Percentiles rank a stretch among this genome's conserved stretches.
Evolutionary conservation across 768 basidiomycete species (phyloP).

Genomic region (Tephrocybe sp.): DNA sequence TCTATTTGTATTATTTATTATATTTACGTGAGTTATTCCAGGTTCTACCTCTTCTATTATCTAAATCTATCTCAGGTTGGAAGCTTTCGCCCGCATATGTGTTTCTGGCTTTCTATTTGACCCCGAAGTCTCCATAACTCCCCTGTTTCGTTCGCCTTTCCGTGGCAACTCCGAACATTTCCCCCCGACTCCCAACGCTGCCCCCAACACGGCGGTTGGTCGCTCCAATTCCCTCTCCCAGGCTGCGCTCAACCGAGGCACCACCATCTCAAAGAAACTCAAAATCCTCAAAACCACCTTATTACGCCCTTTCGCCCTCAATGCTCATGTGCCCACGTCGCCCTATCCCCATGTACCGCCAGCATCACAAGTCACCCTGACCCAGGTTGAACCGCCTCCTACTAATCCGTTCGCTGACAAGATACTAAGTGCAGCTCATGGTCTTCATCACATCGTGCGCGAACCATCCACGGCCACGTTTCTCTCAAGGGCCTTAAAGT

Average conservation of each 20-base stretch:
- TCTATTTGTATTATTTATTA: slow-evolving; percentile 78
- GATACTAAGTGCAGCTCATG: slow-evolving; percentile 28
- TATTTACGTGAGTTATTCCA: slow-evolving; percentile 74
- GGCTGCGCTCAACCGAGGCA: slow-evolving; percentile 41
- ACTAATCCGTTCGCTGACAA: slow-evolving; percentile 34
- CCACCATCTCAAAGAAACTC: slow-evolving; percentile 47
- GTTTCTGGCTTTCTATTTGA: slow-evolving; percentile 89
- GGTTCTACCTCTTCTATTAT: background rate
- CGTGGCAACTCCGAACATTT: slow-evolving; percentile 29
- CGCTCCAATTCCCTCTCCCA: slow-evolving; percentile 26
- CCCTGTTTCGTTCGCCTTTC: slow-evolving; percentile 43
- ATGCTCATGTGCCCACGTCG: slow-evolving; percentile 25
- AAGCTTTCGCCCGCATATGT: slow-evolving; percentile 85
- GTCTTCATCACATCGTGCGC: slow-evolving; percentile 39
- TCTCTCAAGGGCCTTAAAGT: slow-evolving; percentile 47
- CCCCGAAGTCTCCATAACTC: slow-evolving; percentile 63
- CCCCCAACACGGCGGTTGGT: slow-evolving; percentile 24
- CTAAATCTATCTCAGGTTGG: slow-evolving; percentile 50
- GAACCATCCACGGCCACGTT: slow-evolving; percentile 49
- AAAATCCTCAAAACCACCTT: slow-evolving; percentile 45
- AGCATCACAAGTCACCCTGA: slow-evolving; percentile 26
- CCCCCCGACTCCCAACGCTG: slow-evolving; percentile 23
- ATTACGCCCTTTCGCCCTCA: slow-evolving; percentile 55
- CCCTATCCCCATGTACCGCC: slow-evolving; percentile 23
- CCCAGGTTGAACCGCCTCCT: slow-evolving; percentile 22